Conservation (phyloP, 306 rosid genomes). For the Ceratonia siliqua region DNA sequence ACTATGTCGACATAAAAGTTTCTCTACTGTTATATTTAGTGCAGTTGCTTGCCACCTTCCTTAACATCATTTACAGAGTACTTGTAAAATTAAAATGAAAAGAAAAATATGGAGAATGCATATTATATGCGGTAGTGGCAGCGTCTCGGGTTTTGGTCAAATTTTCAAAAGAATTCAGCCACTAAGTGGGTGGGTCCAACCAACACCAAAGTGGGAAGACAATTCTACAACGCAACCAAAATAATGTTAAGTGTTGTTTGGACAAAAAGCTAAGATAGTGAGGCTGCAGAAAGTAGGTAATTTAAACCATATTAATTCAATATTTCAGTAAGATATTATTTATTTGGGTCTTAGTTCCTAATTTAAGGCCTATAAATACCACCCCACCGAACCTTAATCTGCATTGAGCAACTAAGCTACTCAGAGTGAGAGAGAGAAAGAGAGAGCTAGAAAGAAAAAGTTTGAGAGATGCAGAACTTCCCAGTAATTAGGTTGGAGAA, state of each 20-base stretch:
- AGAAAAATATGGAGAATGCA: not conserved
- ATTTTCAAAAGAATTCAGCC: not conserved
- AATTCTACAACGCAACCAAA: constrained; percentile 29
- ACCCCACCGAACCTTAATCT: constrained; percentile 14
- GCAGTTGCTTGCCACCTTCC: constrained; percentile 15
- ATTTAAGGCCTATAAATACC: constrained; percentile 40
- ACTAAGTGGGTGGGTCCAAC: constrained; percentile 38
- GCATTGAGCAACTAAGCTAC: not conserved
- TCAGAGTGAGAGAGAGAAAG: not conserved
- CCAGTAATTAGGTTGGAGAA: constrained; percentile 62
- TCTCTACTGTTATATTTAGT: too few species aligned
- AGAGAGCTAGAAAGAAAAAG: not conserved
- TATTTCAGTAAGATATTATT: not conserved
- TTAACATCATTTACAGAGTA: constrained; percentile 10
- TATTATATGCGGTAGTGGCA: not conserved
- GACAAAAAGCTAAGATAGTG: constrained; percentile 7
- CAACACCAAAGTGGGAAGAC: constrained; percentile 17
- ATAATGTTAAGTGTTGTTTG: not conserved
- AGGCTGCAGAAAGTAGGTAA: not conserved
- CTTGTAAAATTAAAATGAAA: not conserved
- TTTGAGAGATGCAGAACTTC: constrained; percentile 54
- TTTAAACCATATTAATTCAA: not conserved
- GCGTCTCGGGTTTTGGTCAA: constrained; percentile 23
- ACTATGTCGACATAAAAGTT: too few species aligned
- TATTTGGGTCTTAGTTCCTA: not conserved